Percentiles rank a stretch among this genome's conserved stretches.
Conservation (phyloP, 495 filamentous ascomycete species). For the Hypoxylon fragiforme region DNA sequence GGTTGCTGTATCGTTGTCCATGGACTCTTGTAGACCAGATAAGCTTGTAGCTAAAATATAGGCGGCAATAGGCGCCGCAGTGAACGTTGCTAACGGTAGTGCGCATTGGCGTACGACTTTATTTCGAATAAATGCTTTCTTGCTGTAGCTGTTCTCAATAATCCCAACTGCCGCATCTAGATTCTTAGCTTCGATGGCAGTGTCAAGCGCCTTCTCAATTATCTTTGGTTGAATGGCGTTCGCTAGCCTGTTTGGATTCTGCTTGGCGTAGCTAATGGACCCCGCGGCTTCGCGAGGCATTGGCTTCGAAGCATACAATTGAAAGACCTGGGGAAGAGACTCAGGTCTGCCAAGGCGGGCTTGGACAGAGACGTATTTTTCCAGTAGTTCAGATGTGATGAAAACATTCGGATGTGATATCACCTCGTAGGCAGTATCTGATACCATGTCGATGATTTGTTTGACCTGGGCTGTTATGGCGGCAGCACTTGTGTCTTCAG, state of each 20-base stretch:
- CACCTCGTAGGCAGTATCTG: constrained; percentile 62
- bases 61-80: constrained; percentile 66
- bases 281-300: constrained; percentile 63
- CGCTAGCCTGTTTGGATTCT: constrained; percentile 67
- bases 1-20: constrained; percentile 71
- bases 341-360: constrained; percentile 68
- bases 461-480: constrained; percentile 19
- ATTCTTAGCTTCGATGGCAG: constrained; percentile 76
- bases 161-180: constrained; percentile 76
- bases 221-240: constrained; percentile 69
- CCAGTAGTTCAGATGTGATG: constrained; percentile 72
- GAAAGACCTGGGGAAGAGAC: constrained; percentile 75
- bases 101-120: constrained; percentile 59
- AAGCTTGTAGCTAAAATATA: constrained; percentile 68
- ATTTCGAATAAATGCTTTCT: constrained; percentile 69
- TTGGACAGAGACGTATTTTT: constrained; percentile 72
- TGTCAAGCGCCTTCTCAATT: constrained; percentile 70
- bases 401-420: constrained; percentile 76
- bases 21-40: constrained; percentile 63
- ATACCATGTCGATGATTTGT: constrained; percentile 49
- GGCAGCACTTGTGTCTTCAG: neutral
- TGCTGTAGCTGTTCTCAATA: constrained; percentile 74
- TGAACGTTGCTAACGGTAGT: constrained; percentile 43
- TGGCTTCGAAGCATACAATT: constrained; percentile 83
- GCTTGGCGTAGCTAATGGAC: constrained; percentile 60